Base-by-base conservation (phyloP, 306 rosid genomes). In the Rosa persica region DNA sequence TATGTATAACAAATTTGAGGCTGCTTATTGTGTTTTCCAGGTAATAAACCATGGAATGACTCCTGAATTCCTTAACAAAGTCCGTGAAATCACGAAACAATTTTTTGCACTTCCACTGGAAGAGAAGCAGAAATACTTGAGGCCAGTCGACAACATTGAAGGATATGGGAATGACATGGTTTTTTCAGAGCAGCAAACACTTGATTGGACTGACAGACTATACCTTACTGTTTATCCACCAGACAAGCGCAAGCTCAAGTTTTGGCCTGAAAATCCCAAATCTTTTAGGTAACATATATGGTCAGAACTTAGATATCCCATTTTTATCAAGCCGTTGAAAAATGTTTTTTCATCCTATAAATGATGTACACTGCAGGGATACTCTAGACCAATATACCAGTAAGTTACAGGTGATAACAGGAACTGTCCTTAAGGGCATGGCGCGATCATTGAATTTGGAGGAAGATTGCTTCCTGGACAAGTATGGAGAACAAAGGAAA, bases 1-100 rank as follows among this genome's bases (percentile, higher is more conserved):
- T 27, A 12, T 25, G 19, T 4, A 61, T 23, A 27, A 25, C 39
- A 12, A 27, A 5, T 61, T 4, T 25, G 19, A 61, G 39, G 39
- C 20, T 23, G 36, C 16, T 9, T 58, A 22, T 58, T 58, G 66
- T 47, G 75, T 54, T 66, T 58, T 77, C 34, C 70, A 91, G 97
- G 94, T 88, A 61, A 88, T 86, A 69, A 88, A 89, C 69, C 94
- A 91, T 79, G 93, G 89, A 7, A 84, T 93, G 82, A 70, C 92
- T 71, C 72, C 49, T 23, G 81, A 87, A 58, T 76, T 85, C 78
- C 86, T 93, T 15, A 89, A 91, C 65, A 72, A 84, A 46, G 19
- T 88, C 12, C 87, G 88, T 2, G 80, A 85, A 64, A 60, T 83
- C 54, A 70, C 86, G 5, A 89, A 89, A 73, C 81, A 87, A 16